Evolutionary conservation across 2,329 filamentous ascomycete genomes (phyloP).

Genomic region (Parafenestella ontariensis): DNA sequence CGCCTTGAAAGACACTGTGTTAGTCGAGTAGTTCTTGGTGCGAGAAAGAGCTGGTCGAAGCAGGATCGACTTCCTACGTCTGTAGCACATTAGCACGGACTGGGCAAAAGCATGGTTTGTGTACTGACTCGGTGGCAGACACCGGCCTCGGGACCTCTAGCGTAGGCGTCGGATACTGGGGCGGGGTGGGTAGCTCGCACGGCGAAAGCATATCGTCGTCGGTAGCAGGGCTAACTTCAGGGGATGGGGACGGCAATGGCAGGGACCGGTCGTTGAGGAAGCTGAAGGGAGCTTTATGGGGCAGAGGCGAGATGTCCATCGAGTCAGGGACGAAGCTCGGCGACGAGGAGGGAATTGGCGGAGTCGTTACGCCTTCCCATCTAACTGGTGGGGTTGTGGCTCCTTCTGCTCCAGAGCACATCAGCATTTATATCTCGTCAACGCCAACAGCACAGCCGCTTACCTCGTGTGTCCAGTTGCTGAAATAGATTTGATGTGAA

Average conservation of each 20-base stretch:
- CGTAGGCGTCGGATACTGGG: conserved; percentile 32
- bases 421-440: conserved; percentile 36
- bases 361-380: conserved; percentile 77
- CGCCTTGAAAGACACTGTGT: conserved; percentile 66
- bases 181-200: conserved; percentile 38
- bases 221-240: conserved; percentile 56
- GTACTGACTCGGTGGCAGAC: conserved; percentile 48
- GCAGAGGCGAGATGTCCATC: conserved; percentile 94
- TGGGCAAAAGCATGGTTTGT: not conserved
- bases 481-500: conserved; percentile 77
- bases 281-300: conserved; percentile 76
- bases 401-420: conserved; percentile 44
- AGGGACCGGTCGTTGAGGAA: conserved; percentile 67
- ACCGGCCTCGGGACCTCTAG: conserved; percentile 45
- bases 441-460: conserved; percentile 39
- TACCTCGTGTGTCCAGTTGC: conserved; percentile 66
- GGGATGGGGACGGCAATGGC: conserved; percentile 74
- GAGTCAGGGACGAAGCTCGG: conserved; percentile 74
- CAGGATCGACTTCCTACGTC: conserved; percentile 55
- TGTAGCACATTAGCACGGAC: conserved; percentile 30
- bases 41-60: conserved; percentile 77
- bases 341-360: conserved; percentile 83
- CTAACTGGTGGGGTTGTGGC: conserved; percentile 54
- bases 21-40: conserved; percentile 76
- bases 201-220: conserved; percentile 55